These are phyloP conservation scores for Saccharomycopsis babjevae DNA, from an alignment of 805 yeast species.

Conservation along the genomic window DNA sequence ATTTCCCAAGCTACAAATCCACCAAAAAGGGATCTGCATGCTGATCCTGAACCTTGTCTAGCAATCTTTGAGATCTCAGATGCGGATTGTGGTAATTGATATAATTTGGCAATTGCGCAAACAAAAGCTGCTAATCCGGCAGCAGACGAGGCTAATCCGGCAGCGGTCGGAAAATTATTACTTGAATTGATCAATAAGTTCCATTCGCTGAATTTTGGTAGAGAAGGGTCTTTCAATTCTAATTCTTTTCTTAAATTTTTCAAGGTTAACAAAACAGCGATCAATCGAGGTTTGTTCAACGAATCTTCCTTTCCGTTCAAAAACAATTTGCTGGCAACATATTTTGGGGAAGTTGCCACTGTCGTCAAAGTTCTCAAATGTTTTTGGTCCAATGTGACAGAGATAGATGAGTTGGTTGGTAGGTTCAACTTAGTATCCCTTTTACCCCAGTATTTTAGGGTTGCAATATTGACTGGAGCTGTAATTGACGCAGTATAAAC, in stretches of 20 bases:
- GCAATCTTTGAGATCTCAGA: conserved; percentile 89
- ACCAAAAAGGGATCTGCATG: conserved; percentile 93
- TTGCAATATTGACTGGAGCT: conserved; percentile 97
- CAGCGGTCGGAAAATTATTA: conserved; percentile 98
- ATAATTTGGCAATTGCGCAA: conserved; percentile 75
- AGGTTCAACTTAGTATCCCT: conserved; percentile 79
- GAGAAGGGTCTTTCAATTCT: conserved; percentile 42
- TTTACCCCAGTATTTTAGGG: conserved; percentile 98
- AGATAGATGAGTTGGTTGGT: conserved; percentile 93
- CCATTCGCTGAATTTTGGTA: conserved; percentile 56
- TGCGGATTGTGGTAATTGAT: conserved; percentile 71
- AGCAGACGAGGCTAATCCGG: conserved; percentile 95
- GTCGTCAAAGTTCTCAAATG: conserved; percentile 90
- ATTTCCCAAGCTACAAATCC: conserved; percentile 99
- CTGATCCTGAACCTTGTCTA: conserved; percentile 97
- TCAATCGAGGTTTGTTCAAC: conserved; percentile 44
- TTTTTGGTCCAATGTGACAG: conserved; percentile 85
- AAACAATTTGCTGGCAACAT: conserved; percentile 60
- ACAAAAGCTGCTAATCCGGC: conserved; percentile 98
- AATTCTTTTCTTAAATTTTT: conserved; percentile 53
- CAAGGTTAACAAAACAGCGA: conserved; percentile 46
- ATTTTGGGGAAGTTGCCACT: conserved; percentile 55
- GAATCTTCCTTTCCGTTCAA: conserved; percentile 80
- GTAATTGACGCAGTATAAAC: conserved; percentile 71
- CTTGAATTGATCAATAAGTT: conserved; percentile 77